Conservation (phyloP, 2,329 filamentous ascomycete species). For the Cladosporium sp. region DNA sequence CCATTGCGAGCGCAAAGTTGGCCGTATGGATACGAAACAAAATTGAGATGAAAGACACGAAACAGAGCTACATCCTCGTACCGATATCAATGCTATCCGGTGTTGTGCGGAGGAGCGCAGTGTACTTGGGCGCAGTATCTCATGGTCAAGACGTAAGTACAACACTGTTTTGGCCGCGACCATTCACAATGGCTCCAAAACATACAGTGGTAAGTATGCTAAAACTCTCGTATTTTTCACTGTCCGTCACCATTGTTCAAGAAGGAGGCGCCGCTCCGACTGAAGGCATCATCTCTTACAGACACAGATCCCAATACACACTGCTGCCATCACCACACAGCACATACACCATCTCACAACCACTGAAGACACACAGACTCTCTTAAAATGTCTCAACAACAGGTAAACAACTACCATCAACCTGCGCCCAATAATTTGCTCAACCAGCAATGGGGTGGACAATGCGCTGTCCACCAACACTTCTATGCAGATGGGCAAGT, state of each 20-base stretch:
- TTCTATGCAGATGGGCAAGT: not conserved
- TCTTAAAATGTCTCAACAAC: not conserved
- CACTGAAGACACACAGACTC: not conserved
- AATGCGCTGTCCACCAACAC: too few species aligned
- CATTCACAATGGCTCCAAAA: constrained; percentile 2
- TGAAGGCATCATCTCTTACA: not conserved
- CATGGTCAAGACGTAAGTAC: not conserved
- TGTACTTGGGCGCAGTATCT: not conserved
- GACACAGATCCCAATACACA: not conserved
- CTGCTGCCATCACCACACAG: not conserved
- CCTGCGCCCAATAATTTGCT: not conserved
- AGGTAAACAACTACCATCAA: not conserved
- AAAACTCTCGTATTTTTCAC: not conserved
- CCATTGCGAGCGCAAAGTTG: not conserved
- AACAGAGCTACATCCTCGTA: constrained; percentile 2
- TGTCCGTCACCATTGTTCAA: not conserved
- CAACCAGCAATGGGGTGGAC: not conserved
- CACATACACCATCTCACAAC: not conserved
- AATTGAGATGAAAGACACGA: not conserved
- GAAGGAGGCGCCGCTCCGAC: not conserved
- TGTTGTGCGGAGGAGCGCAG: not conserved
- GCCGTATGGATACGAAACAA: not conserved
- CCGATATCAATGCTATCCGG: not conserved
- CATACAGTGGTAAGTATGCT: not conserved
- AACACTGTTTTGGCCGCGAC: not conserved